Evolutionary conservation across 192 early-diverging fungal genomes (phyloP), one percentile per base, ranked within the genome.

Genomic region (Kappamyces sp.): DNA sequence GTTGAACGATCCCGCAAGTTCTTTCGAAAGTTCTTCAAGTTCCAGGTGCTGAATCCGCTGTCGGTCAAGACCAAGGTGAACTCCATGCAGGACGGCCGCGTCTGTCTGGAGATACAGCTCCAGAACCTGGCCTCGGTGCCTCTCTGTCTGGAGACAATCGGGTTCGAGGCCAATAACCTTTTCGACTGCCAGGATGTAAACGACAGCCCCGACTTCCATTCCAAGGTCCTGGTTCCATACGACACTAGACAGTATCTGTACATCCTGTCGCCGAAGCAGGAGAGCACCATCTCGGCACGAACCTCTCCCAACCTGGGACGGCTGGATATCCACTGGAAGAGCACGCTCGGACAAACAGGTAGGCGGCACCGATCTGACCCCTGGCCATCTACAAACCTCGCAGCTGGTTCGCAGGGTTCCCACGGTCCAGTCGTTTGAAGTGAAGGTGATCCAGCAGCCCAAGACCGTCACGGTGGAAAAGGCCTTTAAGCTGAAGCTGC

Each of bases 1-100:
- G 51, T 12, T 1, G 29, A 14, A 6, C 8, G 32, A 34, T 84
- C 88, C 47, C 76, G 77, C 50, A 84, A 86, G 33, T 76, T 68
- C 33, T 86, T 96, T 67, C 80, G 90, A 47, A 91, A 91, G 64
- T 91, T 91, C 63, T 98, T 90, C 81, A 94, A 91, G 60, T 98
- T 98, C 67, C 90, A 95, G 75, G 95, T 94, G 11, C 66, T 89
- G 45, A 98, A 98, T 68, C 95, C 95, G 41, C 77, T 98, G 36
- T 80, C 91, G 6, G 95, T 98, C 49, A 96, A 94, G 69, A 98
- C 95, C 6, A 96, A 95, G 59, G 84, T 96, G 45, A 93, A 98
- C 72, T 86, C 87, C 32, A 67, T 91, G 59, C 48, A 64, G 9
- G 48, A 64, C 53, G 57, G 57, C 30, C 14, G 54, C 35, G 57